A percentile compares a stretch with the other conserved stretches of the same genome.
Evolutionary conservation across 2,329 filamentous ascomycete genomes (phyloP).

Genomic region (Sporothrix globosa): DNA sequence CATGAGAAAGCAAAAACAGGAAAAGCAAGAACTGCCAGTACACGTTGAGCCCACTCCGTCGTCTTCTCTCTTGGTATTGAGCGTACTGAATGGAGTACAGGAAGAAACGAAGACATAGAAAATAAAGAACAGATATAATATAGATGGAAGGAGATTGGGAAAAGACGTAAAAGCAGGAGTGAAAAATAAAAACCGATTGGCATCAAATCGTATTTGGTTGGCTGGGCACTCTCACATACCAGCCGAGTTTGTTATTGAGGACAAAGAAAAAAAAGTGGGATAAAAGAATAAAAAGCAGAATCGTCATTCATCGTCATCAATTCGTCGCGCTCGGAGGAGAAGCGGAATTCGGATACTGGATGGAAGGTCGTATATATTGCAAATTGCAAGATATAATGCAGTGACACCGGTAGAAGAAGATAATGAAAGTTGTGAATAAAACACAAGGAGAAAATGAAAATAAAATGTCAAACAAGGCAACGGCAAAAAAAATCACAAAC

Average conservation of each 20-base stretch:
- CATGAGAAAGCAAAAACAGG: background rate
- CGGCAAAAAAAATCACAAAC: background rate
- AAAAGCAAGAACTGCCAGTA: background rate
- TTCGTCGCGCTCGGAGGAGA: conserved; percentile 26
- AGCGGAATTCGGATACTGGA: conserved; percentile 28
- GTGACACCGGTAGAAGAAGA: conserved; percentile 4
- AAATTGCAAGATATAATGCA: conserved; percentile 16
- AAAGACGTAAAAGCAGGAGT: background rate
- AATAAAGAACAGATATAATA: background rate
- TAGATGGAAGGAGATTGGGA: no score
- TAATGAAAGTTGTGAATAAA: background rate
- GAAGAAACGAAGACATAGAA: background rate
- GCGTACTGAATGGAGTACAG: background rate
- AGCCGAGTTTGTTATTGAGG: conserved; percentile 13
- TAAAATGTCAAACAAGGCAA: background rate
- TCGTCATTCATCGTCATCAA: conserved; percentile 30
- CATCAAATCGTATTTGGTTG: conserved; percentile 22
- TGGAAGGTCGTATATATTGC: conserved; percentile 23
- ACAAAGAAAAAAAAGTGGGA: background rate
- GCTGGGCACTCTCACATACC: conserved; percentile 9
- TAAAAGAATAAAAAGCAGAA: conserved; percentile 28
- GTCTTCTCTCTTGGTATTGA: background rate
- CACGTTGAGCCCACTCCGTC: background rate
- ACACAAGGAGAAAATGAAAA: conserved; percentile 2
- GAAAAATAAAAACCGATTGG: background rate